phyloP scores from a whole-genome alignment of 2,329 filamentous ascomycete species.

The Cladosporium austrohemisphaericum region DNA sequence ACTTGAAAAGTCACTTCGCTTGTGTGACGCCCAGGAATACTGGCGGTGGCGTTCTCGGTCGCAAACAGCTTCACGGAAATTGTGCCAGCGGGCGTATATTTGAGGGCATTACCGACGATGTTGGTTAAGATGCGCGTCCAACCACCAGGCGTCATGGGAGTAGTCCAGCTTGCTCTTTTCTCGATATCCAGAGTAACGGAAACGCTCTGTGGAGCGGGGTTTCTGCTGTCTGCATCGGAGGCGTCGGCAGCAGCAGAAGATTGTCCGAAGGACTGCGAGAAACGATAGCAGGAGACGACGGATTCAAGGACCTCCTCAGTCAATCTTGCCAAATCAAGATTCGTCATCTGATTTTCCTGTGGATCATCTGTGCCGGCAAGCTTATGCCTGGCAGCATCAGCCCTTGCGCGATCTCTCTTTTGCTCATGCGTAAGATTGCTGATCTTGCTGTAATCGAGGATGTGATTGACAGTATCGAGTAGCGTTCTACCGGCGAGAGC shows the following conservation, averaged over 20 bases:
- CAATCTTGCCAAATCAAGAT: constrained; percentile 24
- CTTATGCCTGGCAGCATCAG: constrained; percentile 1
- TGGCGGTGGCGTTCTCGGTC: neutral
- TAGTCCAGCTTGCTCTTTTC: constrained; percentile 2
- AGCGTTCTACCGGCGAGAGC: constrained; percentile 48
- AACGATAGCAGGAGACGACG: neutral
- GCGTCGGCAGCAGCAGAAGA: neutral
- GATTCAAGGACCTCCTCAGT: constrained; percentile 16
- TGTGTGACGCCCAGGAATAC: neutral
- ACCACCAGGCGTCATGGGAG: constrained; percentile 32
- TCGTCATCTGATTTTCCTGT: too few relatives aligned
- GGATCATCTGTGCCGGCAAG: neutral
- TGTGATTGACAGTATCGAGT: constrained; percentile 44
- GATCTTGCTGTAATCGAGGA: constrained; percentile 44
- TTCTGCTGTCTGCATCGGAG: neutral
- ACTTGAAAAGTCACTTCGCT: constrained; percentile 10
- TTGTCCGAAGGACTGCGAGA: neutral
- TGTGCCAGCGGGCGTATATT: constrained; percentile 35
- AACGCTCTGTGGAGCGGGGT: neutral
- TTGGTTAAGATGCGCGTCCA: constrained; percentile 29
- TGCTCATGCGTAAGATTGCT: constrained; percentile 28
- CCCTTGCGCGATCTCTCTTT: constrained; percentile 2
- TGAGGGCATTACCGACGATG: constrained; percentile 44
- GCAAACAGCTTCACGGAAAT: constrained; percentile 1
- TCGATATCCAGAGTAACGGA: constrained; percentile 5